These are phyloP conservation scores for Haematococcus sp. DNA, from an alignment of 139 green algal genomes.

Conservation along the genomic window DNA sequence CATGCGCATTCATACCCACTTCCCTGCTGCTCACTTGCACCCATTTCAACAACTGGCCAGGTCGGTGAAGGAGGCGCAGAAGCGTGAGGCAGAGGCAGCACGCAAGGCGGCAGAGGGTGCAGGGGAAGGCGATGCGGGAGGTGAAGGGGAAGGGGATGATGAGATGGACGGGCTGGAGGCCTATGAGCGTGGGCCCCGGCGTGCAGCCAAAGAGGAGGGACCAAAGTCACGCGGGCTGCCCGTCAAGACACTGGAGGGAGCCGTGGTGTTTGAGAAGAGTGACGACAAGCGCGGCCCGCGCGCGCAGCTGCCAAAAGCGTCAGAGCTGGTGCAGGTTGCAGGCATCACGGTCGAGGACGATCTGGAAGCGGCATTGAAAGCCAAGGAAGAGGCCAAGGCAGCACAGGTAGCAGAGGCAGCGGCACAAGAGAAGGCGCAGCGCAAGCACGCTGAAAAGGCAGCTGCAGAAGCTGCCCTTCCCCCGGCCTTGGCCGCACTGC, in stretches of 20 bases:
- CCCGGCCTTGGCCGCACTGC: constrained; percentile 34
- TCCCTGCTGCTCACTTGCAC: no score
- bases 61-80: constrained; percentile 20
- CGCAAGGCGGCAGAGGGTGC: not conserved
- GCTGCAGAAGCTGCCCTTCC: constrained; percentile 14
- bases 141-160: not conserved
- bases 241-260: constrained; percentile 51
- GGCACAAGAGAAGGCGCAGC: not conserved
- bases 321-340: constrained; percentile 26
- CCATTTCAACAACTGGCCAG: no score
- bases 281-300: not conserved
- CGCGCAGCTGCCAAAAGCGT: not conserved
- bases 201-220: constrained; percentile 13
- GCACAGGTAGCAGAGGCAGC: constrained; percentile 1
- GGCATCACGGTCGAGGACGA: constrained; percentile 54
- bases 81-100: constrained; percentile 4
- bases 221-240: constrained; percentile 35
- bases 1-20: no score
- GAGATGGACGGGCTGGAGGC: not conserved
- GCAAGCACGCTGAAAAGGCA: not conserved
- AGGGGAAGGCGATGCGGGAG: not conserved
- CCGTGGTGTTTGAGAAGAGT: constrained; percentile 42
- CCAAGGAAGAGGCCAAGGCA: constrained; percentile 18
- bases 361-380: constrained; percentile 30
- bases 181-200: constrained; percentile 9